Evolutionary conservation across 1,139 yeast species (phyloP), one percentile per base, ranked within the genome.

Genomic region (Yamadazyma friedrichii): DNA sequence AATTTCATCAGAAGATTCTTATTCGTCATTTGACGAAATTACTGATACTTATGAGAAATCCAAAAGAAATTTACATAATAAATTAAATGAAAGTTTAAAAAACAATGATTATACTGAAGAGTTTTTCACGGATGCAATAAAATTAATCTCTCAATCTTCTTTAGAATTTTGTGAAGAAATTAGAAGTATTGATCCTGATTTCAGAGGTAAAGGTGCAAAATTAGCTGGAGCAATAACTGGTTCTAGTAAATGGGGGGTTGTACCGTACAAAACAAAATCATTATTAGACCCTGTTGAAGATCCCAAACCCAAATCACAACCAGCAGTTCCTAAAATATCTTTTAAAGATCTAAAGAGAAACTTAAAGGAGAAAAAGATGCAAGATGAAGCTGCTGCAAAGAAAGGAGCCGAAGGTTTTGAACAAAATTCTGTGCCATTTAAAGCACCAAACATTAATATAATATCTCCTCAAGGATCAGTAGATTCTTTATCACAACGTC

Each of bases 221-320:
- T 55, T 74, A 39, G 79, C 78, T 1, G 52, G 74, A 15, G 68
- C 62, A 3, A 69, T 74, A 24, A 74, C 79, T 1, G 79, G 79
- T 0, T 69, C 76, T 1, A 68, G 58, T 42, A 54, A 60, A 3
- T 71, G 70, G 53, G 76, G 74, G 0, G 51, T 55, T 4, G 59
- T 62, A 8, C 73, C 76, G 1, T 68, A 64, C 50, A 69, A 68
- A 44, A 70, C 76, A 11, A 71, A 70, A 50, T 70, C 76, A 9
- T 47, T 72, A 45, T 55, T 72, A 29, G 62, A 54, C 4, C 74
- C 76, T 2, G 51, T 63, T 2, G 61, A 57, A 36, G 46, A 48
- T 34, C 45, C 56, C 3, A 47, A 52, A 38, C 38, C 52, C 10
- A 32, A 45, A 13, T 1, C 42, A 48, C 47, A 8, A 26, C 15